These are phyloP conservation scores for Nakazawaea siamensis DNA, from an alignment of 805 yeast genomes.

Conservation along the genomic window DNA sequence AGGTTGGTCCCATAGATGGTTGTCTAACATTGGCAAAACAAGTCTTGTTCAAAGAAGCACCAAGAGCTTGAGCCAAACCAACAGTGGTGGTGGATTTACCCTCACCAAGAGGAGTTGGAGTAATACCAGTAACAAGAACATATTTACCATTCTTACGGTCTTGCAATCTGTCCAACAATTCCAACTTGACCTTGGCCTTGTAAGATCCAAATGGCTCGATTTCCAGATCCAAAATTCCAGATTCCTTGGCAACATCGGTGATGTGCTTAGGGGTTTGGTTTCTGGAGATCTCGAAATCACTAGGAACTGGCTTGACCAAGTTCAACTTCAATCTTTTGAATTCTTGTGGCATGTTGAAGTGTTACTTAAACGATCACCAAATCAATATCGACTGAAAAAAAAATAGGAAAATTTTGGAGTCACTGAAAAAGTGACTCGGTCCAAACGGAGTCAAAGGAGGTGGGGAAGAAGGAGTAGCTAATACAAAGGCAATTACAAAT, in stretches of 20 bases:
- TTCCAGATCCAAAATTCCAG: constrained; percentile 73
- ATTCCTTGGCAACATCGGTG: constrained; percentile 64
- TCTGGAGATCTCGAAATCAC: constrained; percentile 86
- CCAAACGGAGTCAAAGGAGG: not conserved
- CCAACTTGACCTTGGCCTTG: constrained; percentile 81
- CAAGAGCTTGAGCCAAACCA: constrained; percentile 94
- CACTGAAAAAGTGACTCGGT: no score
- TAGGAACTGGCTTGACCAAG: constrained; percentile 64
- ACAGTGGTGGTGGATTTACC: constrained; percentile 96
- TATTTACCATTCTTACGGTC: constrained; percentile 69
- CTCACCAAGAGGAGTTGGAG: constrained; percentile 97
- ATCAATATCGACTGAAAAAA: no score
- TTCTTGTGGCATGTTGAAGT: constrained; percentile 13
- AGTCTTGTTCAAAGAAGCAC: constrained; percentile 77
- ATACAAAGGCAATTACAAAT: no score
- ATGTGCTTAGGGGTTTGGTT: constrained; percentile 83
- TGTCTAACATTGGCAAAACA: constrained; percentile 95
- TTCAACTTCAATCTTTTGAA: constrained; percentile 29
- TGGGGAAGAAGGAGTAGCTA: not conserved
- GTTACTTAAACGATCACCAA: no score
- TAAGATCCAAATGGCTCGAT: constrained; percentile 82
- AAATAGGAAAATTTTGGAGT: not conserved
- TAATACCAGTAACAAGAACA: constrained; percentile 91
- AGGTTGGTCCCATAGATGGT: constrained; percentile 98
- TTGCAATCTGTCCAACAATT: constrained; percentile 60